phyloP scores from a whole-genome alignment of 495 filamentous ascomycete genomes.

The Penicillium turbatum region DNA sequence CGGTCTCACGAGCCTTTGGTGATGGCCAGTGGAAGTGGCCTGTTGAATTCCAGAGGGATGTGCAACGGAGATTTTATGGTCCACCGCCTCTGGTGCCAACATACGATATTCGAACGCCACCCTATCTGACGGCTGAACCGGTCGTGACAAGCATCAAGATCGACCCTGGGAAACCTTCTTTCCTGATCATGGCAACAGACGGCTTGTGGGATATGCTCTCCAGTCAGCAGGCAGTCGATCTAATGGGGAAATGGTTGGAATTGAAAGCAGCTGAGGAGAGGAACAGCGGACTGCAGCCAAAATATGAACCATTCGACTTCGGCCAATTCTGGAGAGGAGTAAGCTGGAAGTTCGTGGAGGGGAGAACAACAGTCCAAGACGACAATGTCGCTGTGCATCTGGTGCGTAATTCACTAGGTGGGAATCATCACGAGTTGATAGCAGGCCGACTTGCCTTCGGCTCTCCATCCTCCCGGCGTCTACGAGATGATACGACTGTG shows the following conservation, averaged over 20 bases:
- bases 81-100: slow-evolving; percentile 36
- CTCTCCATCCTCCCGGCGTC: slow-evolving; percentile 45
- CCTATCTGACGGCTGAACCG: slow-evolving; percentile 63
- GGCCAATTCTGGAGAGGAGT: slow-evolving; percentile 20
- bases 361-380: slow-evolving; percentile 49
- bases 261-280: slow-evolving; percentile 10
- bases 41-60: slow-evolving; percentile 37
- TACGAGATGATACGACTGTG: slow-evolving; percentile 58
- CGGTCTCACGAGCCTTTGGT: slow-evolving; percentile 58
- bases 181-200: slow-evolving; percentile 61
- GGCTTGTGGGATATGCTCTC: slow-evolving; percentile 61
- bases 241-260: slow-evolving; percentile 55
- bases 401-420: slow-evolving; percentile 58
- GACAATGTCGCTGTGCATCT: slow-evolving; percentile 62
- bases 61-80: slow-evolving; percentile 46
- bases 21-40: slow-evolving; percentile 63
- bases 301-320: slow-evolving; percentile 26
- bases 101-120: slow-evolving; percentile 47
- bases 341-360: slow-evolving; percentile 26
- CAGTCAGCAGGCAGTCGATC: slow-evolving; percentile 54
- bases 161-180: slow-evolving; percentile 42
- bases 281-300: slow-evolving; percentile 14
- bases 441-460: slow-evolving; percentile 46
- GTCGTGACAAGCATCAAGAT: slow-evolving; percentile 55
- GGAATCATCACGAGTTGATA: slow-evolving; percentile 53